A percentile compares a stretch with the other conserved stretches of the same genome.
Evolutionary conservation across 2,329 filamentous ascomycete genomes (phyloP).

Genomic region (Talaromyces sp.): DNA sequence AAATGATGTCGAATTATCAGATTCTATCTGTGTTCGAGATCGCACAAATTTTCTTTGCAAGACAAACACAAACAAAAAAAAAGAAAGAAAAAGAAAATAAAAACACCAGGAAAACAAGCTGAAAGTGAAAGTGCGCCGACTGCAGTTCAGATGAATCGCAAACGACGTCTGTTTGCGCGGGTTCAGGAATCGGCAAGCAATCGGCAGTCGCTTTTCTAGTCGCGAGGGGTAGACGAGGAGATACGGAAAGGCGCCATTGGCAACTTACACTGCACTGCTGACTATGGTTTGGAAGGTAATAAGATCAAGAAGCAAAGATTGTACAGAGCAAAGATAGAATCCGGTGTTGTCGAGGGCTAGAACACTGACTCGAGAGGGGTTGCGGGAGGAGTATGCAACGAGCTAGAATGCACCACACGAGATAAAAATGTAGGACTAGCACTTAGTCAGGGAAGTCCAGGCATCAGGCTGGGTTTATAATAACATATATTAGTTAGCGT

Average conservation of each 20-base stretch:
- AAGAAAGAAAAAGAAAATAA: background rate
- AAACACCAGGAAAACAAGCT: background rate
- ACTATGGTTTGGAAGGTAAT: background rate
- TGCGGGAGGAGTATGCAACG: slow-evolving; percentile 14
- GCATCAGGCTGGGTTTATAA: slow-evolving; percentile 10
- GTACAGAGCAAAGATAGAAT: slow-evolving; percentile 5
- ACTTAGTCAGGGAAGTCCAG: background rate
- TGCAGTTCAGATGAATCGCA: background rate
- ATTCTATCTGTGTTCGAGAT: background rate
- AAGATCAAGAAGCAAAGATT: background rate
- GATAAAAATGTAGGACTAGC: slow-evolving; percentile 8
- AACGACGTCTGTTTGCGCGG: slow-evolving; percentile 1
- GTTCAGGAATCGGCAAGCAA: background rate
- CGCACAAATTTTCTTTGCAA: background rate
- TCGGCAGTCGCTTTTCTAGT: background rate
- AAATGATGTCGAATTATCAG: slow-evolving; percentile 5
- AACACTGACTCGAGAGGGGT: slow-evolving; percentile 16
- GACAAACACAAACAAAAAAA: background rate
- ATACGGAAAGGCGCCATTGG: background rate
- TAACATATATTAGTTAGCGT: background rate
- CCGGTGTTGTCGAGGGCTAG: background rate
- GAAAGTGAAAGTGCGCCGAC: background rate
- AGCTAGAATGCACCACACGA: slow-evolving; percentile 13
- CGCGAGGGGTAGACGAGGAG: background rate
- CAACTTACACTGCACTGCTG: slow-evolving; percentile 4